Conservation (phyloP, 2,329 filamentous ascomycete genomes). For the Diaporthe eres region DNA sequence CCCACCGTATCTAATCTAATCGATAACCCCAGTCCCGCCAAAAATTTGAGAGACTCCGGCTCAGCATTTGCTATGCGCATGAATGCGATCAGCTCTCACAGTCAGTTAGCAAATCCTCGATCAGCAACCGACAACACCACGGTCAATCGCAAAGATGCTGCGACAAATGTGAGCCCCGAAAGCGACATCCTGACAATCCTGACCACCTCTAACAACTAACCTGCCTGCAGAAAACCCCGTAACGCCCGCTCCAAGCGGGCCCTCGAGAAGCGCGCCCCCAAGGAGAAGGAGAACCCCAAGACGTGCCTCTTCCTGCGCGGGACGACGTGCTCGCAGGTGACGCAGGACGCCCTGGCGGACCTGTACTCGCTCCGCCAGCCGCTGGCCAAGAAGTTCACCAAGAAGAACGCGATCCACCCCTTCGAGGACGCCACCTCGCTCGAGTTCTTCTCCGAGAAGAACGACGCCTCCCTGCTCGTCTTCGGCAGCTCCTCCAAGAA, state of each 20-base stretch:
- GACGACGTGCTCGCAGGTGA: conserved; percentile 84
- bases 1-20: conserved; percentile 25
- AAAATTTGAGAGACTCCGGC: conserved; percentile 34
- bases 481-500: conserved; percentile 94
- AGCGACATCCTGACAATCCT: too few relatives aligned
- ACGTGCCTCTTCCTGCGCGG: conserved; percentile 91
- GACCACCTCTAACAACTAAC: background rate
- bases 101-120: background rate
- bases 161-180: conserved; percentile 60
- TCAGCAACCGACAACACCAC: background rate
- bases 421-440: conserved; percentile 91
- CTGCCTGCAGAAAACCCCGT: conserved; percentile 65
- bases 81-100: background rate
- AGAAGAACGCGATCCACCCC: conserved; percentile 96
- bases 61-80: background rate
- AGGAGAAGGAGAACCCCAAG: conserved; percentile 90
- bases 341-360: conserved; percentile 87
- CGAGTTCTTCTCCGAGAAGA: conserved; percentile 97
- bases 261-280: conserved; percentile 92
- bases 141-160: conserved; percentile 56
- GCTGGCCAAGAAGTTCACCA: conserved; percentile 90
- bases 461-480: conserved; percentile 88
- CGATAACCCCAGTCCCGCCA: conserved; percentile 38
- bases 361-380: conserved; percentile 88
- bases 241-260: conserved; percentile 94